Evolutionary conservation across 305 asterid genomes (phyloP).

Genomic region (Fraxinus dipetala): DNA sequence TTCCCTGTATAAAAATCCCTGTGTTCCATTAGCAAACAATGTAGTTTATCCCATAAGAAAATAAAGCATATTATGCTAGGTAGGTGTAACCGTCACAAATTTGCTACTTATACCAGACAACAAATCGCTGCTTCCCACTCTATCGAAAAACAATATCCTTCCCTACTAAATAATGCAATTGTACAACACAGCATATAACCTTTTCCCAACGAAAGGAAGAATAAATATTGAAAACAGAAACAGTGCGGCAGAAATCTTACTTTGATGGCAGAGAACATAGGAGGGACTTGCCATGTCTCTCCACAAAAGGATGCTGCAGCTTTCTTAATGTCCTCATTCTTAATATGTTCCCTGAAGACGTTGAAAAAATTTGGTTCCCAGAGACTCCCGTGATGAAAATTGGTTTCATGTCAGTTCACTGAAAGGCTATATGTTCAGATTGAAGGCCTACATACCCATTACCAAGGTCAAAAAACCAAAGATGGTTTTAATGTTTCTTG

Average conservation of each 20-base stretch:
- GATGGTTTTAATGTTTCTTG: neutral
- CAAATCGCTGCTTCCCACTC: neutral
- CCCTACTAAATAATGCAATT: neutral
- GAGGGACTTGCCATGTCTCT: constrained; percentile 94
- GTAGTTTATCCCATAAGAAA: neutral
- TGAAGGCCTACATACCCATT: neutral
- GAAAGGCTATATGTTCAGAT: neutral
- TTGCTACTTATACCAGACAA: neutral
- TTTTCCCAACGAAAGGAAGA: neutral
- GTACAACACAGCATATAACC: neutral
- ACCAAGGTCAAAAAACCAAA: neutral
- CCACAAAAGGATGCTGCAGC: constrained; percentile 69
- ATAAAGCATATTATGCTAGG: neutral
- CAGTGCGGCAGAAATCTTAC: constrained; percentile 39
- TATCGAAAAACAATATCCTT: neutral
- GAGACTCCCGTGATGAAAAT: neutral
- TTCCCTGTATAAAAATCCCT: neutral
- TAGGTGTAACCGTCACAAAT: neutral
- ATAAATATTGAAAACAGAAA: neutral
- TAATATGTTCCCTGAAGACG: constrained; percentile 42
- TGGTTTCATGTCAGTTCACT: neutral
- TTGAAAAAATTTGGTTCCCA: neutral
- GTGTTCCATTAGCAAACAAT: neutral
- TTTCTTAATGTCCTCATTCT: constrained; percentile 74
- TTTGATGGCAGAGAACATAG: constrained; percentile 95